Evolutionary conservation across 805 yeast genomes (phyloP).

Genomic region (Myxozyma vanderwaltii): DNA sequence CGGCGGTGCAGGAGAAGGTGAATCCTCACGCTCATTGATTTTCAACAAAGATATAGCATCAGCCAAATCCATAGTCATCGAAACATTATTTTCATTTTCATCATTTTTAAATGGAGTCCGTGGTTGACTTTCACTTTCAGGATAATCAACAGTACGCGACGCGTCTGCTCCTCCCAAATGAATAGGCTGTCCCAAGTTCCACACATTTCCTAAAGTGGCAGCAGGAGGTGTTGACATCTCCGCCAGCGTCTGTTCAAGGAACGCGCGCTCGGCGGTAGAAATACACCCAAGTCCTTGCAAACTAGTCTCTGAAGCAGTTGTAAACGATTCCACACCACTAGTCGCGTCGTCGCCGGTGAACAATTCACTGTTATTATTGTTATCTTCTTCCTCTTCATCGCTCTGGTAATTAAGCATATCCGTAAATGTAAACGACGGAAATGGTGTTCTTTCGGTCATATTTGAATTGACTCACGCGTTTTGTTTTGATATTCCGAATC

Average conservation of each 20-base stretch:
- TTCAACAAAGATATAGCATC: slow-evolving; percentile 3
- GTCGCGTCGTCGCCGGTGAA: background rate
- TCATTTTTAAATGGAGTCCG: background rate
- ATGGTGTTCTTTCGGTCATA: slow-evolving; percentile 14
- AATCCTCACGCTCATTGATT: background rate
- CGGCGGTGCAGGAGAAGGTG: background rate
- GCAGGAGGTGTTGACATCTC: slow-evolving; percentile 3
- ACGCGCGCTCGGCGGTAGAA: slow-evolving; percentile 16
- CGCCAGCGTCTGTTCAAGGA: slow-evolving; percentile 16
- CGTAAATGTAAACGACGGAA: slow-evolving; percentile 30
- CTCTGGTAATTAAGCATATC: slow-evolving; percentile 15
- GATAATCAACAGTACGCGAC: background rate
- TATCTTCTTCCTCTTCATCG: background rate
- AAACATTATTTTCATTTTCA: background rate
- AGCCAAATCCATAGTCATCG: background rate
- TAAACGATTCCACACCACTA: background rate
- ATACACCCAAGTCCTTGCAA: background rate
- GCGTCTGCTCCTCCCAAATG: slow-evolving; percentile 3
- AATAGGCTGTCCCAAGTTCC: background rate
- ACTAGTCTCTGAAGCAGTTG: background rate
- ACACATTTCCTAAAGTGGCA: background rate
- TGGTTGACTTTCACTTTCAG: slow-evolving; percentile 6
- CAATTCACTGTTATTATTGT: background rate
- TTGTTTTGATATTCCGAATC: background rate
- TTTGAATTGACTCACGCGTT: background rate